Evolutionary conservation across 1,139 yeast species (phyloP).

Genomic region (Suhomyces choctaworum): DNA sequence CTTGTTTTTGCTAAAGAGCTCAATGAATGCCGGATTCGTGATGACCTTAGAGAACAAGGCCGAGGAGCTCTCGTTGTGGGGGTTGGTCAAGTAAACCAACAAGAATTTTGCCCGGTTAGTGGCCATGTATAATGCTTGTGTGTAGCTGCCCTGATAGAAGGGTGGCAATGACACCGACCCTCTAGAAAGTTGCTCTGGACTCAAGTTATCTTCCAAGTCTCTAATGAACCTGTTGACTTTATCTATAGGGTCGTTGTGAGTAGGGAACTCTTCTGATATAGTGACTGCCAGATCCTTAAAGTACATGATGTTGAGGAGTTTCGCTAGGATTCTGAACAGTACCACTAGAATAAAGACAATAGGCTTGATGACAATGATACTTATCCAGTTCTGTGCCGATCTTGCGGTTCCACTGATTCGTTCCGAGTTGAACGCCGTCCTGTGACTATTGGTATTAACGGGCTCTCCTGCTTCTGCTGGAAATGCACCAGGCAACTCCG

Average conservation of each 20-base stretch:
- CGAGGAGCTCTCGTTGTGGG: constrained; percentile 63
- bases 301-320: constrained; percentile 28
- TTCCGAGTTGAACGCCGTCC: constrained; percentile 9
- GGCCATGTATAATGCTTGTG: constrained; percentile 70
- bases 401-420: constrained; percentile 1
- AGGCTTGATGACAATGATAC: constrained; percentile 30
- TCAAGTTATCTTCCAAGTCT: constrained; percentile 37
- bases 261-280: constrained; percentile 4
- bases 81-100: constrained; percentile 71
- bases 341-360: constrained; percentile 27
- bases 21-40: constrained; percentile 52
- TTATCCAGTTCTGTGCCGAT: constrained; percentile 17
- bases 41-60: constrained; percentile 58
- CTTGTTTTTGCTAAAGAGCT: constrained; percentile 43
- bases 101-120: constrained; percentile 69
- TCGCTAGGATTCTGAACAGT: constrained; percentile 26
- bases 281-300: constrained; percentile 23
- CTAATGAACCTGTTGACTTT: constrained; percentile 37
- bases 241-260: constrained; percentile 33
- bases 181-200: constrained; percentile 22
- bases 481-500: constrained; percentile 15
- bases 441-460: constrained; percentile 3
- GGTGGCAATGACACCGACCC: constrained; percentile 32
- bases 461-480: constrained; percentile 12
- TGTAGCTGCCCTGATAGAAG: constrained; percentile 72